Conservation (phyloP, 2,329 filamentous ascomycete genomes). For the Saccharata proteae region DNA sequence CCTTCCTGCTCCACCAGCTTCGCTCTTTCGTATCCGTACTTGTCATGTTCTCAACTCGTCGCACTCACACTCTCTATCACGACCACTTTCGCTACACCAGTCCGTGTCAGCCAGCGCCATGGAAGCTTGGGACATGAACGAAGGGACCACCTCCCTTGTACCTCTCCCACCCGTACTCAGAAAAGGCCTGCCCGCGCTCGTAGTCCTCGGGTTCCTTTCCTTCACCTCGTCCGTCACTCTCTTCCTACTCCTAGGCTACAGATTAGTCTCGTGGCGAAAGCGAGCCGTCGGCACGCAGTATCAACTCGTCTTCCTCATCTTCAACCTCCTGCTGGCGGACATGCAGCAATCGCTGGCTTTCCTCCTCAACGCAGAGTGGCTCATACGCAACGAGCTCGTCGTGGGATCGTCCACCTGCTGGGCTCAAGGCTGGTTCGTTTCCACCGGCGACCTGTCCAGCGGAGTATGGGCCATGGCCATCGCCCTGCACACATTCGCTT, state of each 20-base stretch:
- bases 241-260: slow-evolving; percentile 33
- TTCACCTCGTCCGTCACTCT: slow-evolving; percentile 32
- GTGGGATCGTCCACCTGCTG: slow-evolving; percentile 46
- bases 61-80: too few relatives aligned
- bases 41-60: too few relatives aligned
- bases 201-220: slow-evolving; percentile 34
- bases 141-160: slow-evolving; percentile 19
- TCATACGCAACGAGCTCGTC: slow-evolving; percentile 40
- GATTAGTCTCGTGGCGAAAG: slow-evolving; percentile 25
- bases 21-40: too few relatives aligned
- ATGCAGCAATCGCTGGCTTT: slow-evolving; percentile 55
- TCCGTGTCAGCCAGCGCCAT: too few relatives aligned
- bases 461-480: slow-evolving; percentile 57
- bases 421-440: slow-evolving; percentile 57
- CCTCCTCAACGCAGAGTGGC: slow-evolving; percentile 49
- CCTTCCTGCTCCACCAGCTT: too few relatives aligned
- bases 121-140: too few relatives aligned
- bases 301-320: slow-evolving; percentile 57
- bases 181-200: slow-evolving; percentile 34
- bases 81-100: too few relatives aligned
- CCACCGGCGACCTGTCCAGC: slow-evolving; percentile 52
- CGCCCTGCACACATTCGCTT: slow-evolving; percentile 54
- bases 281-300: slow-evolving; percentile 34
- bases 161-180: slow-evolving; percentile 22
- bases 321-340: slow-evolving; percentile 58